Evolutionary conservation across 768 basidiomycete species (phyloP), one percentile per base, ranked within the genome.

Genomic region (Suillus subaureus): DNA sequence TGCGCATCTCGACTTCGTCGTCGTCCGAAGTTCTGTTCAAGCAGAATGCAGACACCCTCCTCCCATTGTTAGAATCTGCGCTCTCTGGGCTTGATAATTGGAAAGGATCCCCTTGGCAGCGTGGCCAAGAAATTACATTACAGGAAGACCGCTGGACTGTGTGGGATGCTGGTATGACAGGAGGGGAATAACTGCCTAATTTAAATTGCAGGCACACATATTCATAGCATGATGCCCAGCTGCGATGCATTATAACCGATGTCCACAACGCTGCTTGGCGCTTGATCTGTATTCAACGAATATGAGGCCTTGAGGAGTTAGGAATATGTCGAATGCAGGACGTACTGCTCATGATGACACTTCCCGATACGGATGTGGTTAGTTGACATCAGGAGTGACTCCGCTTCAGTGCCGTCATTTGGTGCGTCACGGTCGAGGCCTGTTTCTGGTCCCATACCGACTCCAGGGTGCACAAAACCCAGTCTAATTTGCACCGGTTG

Each of bases 121-220:
- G 40, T n/a, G 58, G 58, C 11, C 58, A 60, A 21, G 58, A 60
- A 31, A 18, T 60, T 3, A 31, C 26, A 13, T 42, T 60, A 13
- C 40, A 31, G 18, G 58, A 43, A 31, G 6, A 31, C 18, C 12
- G 18, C 18, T 71, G 72, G 70, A 60, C 21, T 4, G 72, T 73
- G 35, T 73, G 65, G 72, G 70, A 71, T 64, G 69, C 62, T 7
- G 58, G 58, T 21, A 13, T 60, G 26, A 21, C 58, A 26, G 37
- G 37, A 13, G 55, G 15, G 2, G 2, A 37, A 13, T 23, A 15
- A 39, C n/a, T 23, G n/a, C 13, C 4, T 57, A 9, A 57, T 16
- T 58, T 40, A 54, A 54, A 31, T 54, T n/a, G n/a, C n/a, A n/a
- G n/a, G n/a, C n/a, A n/a, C n/a, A n/a, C n/a, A n/a, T n/a, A n/a